Percentiles rank a stretch among this genome's conserved stretches.
Conservation (phyloP, 1,284 basidiomycete species). For the Lignosus rhinocerotis region DNA sequence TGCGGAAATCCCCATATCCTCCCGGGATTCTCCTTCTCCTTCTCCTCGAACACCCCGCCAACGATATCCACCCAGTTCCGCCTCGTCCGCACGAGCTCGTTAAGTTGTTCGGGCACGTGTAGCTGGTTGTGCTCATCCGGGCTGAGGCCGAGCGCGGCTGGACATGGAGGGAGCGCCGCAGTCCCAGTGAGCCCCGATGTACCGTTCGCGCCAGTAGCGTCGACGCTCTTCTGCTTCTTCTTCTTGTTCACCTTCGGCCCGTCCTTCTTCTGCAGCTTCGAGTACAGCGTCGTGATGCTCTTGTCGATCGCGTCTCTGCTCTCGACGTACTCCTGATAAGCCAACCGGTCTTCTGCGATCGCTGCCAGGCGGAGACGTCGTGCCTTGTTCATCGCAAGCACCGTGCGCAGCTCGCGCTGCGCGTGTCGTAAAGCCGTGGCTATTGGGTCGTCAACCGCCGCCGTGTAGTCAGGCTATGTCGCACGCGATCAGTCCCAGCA, state of each 20-base stretch:
- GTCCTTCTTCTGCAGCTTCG: slow-evolving; percentile 77
- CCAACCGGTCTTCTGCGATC: slow-evolving; percentile 86
- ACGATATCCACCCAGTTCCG: slow-evolving; percentile 74
- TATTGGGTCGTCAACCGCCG: slow-evolving; percentile 90
- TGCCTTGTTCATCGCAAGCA: slow-evolving; percentile 80
- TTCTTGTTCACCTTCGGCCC: slow-evolving; percentile 66
- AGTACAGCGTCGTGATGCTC: slow-evolving; percentile 69
- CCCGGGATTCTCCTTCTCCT: slow-evolving; percentile 63
- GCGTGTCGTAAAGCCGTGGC: slow-evolving; percentile 87
- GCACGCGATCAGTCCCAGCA: neutral
- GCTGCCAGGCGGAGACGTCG: slow-evolving; percentile 74
- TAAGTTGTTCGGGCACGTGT: slow-evolving; percentile 71
- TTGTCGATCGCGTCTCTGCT: slow-evolving; percentile 81
- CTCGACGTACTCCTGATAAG: slow-evolving; percentile 86
- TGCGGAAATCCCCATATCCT: slow-evolving; percentile 73
- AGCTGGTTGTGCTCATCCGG: slow-evolving; percentile 67
- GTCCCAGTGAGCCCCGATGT: slow-evolving; percentile 23
- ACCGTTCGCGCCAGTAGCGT: slow-evolving; percentile 40
- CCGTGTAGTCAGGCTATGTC: slow-evolving; percentile 70
- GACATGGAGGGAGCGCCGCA: slow-evolving; percentile 44
- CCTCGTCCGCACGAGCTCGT: slow-evolving; percentile 69
- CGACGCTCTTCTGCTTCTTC: slow-evolving; percentile 60
- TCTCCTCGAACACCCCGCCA: slow-evolving; percentile 65
- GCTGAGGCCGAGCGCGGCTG: slow-evolving; percentile 65
- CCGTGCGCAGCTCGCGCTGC: slow-evolving; percentile 78